Evolutionary conservation across 2,329 filamentous ascomycete genomes (phyloP).

Genomic region (Penicillium aurantiogriseum): DNA sequence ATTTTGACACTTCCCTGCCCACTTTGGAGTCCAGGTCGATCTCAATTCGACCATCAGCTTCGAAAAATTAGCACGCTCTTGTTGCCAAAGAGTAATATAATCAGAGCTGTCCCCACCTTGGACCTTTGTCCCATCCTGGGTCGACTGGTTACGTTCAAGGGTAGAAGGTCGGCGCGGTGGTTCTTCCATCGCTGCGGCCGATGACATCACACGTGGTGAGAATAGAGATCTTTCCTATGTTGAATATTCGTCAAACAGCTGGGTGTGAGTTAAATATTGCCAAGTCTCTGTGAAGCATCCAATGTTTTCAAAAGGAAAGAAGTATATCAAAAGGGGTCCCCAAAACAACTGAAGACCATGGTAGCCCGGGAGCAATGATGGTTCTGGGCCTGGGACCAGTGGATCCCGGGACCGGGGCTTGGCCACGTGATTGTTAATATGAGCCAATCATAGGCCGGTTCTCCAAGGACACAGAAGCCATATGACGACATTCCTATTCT

Average conservation of each 20-base stretch:
- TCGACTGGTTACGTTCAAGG: background rate
- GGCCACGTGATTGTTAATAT: background rate
- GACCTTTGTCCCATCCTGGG: background rate
- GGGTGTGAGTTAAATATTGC: background rate
- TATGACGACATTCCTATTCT: background rate
- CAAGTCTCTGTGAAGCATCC: rapidly evolving
- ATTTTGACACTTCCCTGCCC: constrained; percentile 16
- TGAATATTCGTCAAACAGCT: background rate
- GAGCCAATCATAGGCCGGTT: background rate
- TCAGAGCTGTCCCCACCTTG: background rate
- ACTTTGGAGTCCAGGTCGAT: constrained; percentile 24
- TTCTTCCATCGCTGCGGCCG: constrained; percentile 1
- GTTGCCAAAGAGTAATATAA: rapidly evolving
- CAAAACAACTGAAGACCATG: background rate
- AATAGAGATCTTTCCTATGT: background rate
- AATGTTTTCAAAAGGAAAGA: background rate
- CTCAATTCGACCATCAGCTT: constrained; percentile 24
- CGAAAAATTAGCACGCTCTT: background rate
- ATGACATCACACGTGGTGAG: constrained; percentile 5
- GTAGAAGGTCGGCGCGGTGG: background rate
- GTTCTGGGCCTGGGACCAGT: background rate
- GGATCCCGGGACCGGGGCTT: background rate
- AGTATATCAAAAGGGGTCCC: background rate
- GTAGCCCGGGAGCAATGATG: background rate
- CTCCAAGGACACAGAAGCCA: background rate